Conservation (phyloP, 2,329 filamentous ascomycete species). For the Fusarium tjaetaba region DNA sequence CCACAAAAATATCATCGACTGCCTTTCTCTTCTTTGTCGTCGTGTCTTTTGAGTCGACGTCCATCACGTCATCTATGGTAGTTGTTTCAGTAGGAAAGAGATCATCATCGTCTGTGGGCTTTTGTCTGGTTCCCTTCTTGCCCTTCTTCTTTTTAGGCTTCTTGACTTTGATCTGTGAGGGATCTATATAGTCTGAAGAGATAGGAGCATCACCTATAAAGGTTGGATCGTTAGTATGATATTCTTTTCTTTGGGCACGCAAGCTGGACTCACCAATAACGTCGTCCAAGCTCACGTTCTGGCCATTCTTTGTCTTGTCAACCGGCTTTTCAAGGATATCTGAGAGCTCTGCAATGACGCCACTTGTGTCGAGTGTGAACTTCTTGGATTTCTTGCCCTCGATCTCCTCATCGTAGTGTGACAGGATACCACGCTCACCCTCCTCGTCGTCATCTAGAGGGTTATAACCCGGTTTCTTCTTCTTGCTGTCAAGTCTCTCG, state of each 20-base stretch:
- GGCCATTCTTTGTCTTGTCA: slow-evolving; percentile 69
- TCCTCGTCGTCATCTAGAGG: slow-evolving; percentile 77
- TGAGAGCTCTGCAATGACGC: slow-evolving; percentile 72
- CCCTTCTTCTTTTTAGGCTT: slow-evolving; percentile 95
- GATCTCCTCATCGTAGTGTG: slow-evolving; percentile 97
- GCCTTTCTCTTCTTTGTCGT: slow-evolving; percentile 68
- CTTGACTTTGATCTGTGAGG: slow-evolving; percentile 89
- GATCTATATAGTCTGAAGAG: slow-evolving; percentile 86
- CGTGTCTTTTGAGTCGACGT: slow-evolving; percentile 71
- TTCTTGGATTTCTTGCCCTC: slow-evolving; percentile 87
- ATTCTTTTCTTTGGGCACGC: background rate
- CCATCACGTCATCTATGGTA: slow-evolving; percentile 68
- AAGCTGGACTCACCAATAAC: slow-evolving; percentile 60
- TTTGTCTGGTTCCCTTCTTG: slow-evolving; percentile 80
- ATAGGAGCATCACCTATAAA: slow-evolving; percentile 46
- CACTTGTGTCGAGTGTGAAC: slow-evolving; percentile 86
- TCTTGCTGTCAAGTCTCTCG: slow-evolving; percentile 86
- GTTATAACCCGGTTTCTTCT: slow-evolving; percentile 89
- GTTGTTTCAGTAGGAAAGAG: slow-evolving; percentile 58
- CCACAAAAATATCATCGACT: slow-evolving; percentile 76
- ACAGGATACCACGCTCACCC: slow-evolving; percentile 74
- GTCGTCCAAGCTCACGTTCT: slow-evolving; percentile 84
- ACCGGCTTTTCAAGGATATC: slow-evolving; percentile 63
- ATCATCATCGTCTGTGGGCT: slow-evolving; percentile 71
- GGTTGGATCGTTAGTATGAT: slow-evolving; percentile 14